Evolutionary conservation across 2,329 filamentous ascomycete genomes (phyloP).

Genomic region (Fusarium albidum): DNA sequence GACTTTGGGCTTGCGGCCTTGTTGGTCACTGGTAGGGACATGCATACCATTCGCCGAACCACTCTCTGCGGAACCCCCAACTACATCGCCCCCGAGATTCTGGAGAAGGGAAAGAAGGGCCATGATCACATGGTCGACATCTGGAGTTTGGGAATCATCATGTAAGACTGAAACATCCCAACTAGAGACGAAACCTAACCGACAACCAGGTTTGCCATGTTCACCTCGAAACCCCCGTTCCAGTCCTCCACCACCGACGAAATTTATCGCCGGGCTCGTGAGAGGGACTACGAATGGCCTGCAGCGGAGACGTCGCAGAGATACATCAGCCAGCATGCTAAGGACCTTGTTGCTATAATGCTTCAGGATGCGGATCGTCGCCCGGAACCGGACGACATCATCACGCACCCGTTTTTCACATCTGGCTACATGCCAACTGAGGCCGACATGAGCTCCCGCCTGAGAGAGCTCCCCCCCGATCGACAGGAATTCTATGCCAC

Average conservation of each 20-base stretch:
- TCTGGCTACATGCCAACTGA: constrained; percentile 75
- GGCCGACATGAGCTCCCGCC: constrained; percentile 64
- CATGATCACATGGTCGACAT: constrained; percentile 99
- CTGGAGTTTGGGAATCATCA: constrained; percentile 97
- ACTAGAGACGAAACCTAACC: constrained; percentile 15
- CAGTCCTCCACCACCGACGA: constrained; percentile 90
- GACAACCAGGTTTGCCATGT: constrained; percentile 81
- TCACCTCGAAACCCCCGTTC: constrained; percentile 95
- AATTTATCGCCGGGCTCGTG: constrained; percentile 76
- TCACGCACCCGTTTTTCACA: constrained; percentile 82
- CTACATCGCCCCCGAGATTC: constrained; percentile 96
- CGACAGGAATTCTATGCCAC: constrained; percentile 64
- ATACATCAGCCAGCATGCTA: constrained; percentile 77
- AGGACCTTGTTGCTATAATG: constrained; percentile 79
- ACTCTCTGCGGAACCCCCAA: constrained; percentile 98
- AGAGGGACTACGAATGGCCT: constrained; percentile 84
- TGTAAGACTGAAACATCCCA: constrained; percentile 62
- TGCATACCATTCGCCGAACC: constrained; percentile 82
- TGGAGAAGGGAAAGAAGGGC: constrained; percentile 92
- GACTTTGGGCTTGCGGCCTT: constrained; percentile 96
- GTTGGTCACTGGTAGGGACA: constrained; percentile 89
- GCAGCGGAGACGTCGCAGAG: constrained; percentile 70
- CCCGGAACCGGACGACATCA: constrained; percentile 79
- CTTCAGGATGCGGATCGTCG: constrained; percentile 78
- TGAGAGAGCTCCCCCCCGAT: constrained; percentile 66